These are phyloP conservation scores for Penicillium corylophilum DNA, from an alignment of 2,329 filamentous ascomycete species.

Conservation along the genomic window DNA sequence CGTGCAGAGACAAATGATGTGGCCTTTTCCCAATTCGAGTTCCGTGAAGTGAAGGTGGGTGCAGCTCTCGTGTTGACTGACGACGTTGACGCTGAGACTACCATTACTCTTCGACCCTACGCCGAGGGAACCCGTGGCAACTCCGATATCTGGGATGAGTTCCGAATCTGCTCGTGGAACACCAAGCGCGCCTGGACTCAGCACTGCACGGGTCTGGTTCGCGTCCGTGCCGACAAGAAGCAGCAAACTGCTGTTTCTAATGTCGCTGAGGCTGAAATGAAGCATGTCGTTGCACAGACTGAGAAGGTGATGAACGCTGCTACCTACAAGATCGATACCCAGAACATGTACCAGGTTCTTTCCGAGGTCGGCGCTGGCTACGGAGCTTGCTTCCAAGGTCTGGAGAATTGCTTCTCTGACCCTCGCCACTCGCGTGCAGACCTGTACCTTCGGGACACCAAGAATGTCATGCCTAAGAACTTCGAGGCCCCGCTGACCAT, in stretches of 20 bases:
- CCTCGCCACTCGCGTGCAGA: constrained; percentile 28
- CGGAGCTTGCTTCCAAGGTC: constrained; percentile 53
- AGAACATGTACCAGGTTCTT: constrained; percentile 50
- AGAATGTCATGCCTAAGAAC: constrained; percentile 46
- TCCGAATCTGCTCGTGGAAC: constrained; percentile 28
- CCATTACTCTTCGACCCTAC: constrained; percentile 44
- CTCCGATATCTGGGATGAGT: constrained; percentile 29
- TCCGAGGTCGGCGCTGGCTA: constrained; percentile 51
- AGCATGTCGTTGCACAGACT: constrained; percentile 9
- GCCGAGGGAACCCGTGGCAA: constrained; percentile 41
- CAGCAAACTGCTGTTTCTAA: constrained; percentile 18
- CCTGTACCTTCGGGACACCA: constrained; percentile 47
- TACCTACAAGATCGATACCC: constrained; percentile 29
- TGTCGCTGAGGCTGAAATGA: constrained; percentile 11
- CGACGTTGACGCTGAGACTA: constrained; percentile 51
- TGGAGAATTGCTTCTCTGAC: constrained; percentile 48
- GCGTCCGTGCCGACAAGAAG: constrained; percentile 20
- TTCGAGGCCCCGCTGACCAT: constrained; percentile 47
- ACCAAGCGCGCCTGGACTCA: constrained; percentile 27
- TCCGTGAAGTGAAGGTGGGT: constrained; percentile 50
- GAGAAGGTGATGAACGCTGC: constrained; percentile 3
- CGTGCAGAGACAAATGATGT: constrained; percentile 26
- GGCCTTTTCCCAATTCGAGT: constrained; percentile 45
- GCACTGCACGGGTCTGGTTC: constrained; percentile 30
- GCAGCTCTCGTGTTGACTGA: constrained; percentile 51